phyloP scores from a whole-genome alignment of 2,329 filamentous ascomycete genomes.

The Exophiala sp. region DNA sequence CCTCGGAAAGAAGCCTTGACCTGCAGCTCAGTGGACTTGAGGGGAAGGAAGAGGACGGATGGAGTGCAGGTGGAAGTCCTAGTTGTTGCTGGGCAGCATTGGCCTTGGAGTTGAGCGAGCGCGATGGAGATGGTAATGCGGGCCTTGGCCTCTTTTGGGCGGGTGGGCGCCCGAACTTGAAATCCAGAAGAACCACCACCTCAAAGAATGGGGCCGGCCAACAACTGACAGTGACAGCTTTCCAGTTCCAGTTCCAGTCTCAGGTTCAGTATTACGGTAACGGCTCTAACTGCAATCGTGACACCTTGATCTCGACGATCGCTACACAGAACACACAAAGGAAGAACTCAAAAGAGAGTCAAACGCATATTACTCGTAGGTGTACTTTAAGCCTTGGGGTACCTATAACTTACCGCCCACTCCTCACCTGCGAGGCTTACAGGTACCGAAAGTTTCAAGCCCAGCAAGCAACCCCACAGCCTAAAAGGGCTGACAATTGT shows the following conservation, averaged over 20 bases:
- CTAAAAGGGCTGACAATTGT: no score
- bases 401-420: neutral
- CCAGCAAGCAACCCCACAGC: no score
- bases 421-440: neutral
- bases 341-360: neutral
- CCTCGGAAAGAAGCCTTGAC: slow-evolving; percentile 18
- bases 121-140: slow-evolving; percentile 6
- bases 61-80: slow-evolving; percentile 12
- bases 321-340: neutral
- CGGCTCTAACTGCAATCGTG: neutral
- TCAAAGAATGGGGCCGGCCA: neutral
- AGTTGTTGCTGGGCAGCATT: slow-evolving; percentile 28
- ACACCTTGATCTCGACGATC: neutral
- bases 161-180: neutral
- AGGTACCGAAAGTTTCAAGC: neutral
- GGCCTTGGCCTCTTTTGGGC: neutral
- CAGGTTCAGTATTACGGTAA: neutral
- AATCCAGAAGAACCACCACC: neutral
- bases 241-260: neutral
- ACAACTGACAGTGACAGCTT: neutral
- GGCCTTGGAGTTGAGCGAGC: slow-evolving; percentile 10
- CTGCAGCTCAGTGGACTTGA: slow-evolving; percentile 23
- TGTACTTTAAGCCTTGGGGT: neutral
- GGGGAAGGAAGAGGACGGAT: slow-evolving; percentile 10
- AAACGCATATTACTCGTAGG: neutral